Conservation (phyloP, 2,329 filamentous ascomycete genomes). For the Tricladium varicosporioides region DNA sequence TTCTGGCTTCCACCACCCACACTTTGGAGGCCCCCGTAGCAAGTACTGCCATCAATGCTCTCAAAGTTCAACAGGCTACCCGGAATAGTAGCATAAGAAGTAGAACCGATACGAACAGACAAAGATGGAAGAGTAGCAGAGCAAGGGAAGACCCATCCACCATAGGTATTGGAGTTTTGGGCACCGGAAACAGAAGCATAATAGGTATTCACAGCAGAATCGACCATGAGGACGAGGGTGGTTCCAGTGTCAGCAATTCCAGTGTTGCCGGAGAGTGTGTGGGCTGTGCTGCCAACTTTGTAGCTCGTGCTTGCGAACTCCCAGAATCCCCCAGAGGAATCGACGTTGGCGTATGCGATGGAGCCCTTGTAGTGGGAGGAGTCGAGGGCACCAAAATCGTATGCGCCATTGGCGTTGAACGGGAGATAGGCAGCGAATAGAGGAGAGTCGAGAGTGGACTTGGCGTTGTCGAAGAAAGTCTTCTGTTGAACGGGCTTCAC, state of each 20-base stretch:
- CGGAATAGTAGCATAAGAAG: slow-evolving; percentile 34
- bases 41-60: slow-evolving; percentile 21
- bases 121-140: slow-evolving; percentile 34
- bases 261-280: slow-evolving; percentile 37
- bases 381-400: slow-evolving; percentile 57
- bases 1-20: slow-evolving; percentile 28
- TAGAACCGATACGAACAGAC: slow-evolving; percentile 33
- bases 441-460: slow-evolving; percentile 32
- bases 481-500: slow-evolving; percentile 26
- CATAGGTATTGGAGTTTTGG: slow-evolving; percentile 26
- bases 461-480: slow-evolving; percentile 35
- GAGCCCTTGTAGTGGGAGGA: slow-evolving; percentile 48
- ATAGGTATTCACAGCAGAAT: slow-evolving; percentile 36
- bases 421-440: slow-evolving; percentile 57
- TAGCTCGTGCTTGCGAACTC: slow-evolving; percentile 49
- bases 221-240: slow-evolving; percentile 38
- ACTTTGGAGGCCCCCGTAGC: slow-evolving; percentile 39
- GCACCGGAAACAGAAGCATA: slow-evolving; percentile 36
- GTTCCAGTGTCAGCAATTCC: slow-evolving; percentile 42
- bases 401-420: slow-evolving; percentile 44
- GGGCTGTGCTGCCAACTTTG: slow-evolving; percentile 45
- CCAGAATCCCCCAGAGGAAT: slow-evolving; percentile 52
- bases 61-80: slow-evolving; percentile 37
- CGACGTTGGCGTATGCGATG: slow-evolving; percentile 48
- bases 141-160: slow-evolving; percentile 39